A percentile compares a stretch with the other conserved stretches of the same genome.
Evolutionary conservation across 192 early-diverging fungal genomes (phyloP).

Genomic region (Entomortierella chlamydospora): DNA sequence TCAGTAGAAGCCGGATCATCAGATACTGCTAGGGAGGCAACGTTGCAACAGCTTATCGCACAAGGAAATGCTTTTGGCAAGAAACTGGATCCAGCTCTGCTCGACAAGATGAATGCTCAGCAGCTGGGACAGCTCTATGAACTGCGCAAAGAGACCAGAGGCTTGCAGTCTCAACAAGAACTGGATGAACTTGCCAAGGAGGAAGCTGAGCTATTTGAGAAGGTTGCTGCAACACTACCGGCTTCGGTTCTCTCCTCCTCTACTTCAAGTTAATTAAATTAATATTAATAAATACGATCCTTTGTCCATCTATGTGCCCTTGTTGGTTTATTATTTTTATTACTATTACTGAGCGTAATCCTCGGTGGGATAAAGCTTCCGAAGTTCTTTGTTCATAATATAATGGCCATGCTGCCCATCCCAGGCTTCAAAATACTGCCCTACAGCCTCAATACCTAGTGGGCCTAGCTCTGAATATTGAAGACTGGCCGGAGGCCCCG

Average conservation of each 20-base stretch:
- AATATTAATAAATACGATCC: background rate
- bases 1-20: constrained; percentile 6
- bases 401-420: constrained; percentile 39
- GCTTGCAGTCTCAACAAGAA: constrained; percentile 26
- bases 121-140: constrained; percentile 69
- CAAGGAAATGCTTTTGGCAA: constrained; percentile 43
- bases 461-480: constrained; percentile 36
- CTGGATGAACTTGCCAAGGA: constrained; percentile 37
- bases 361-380: constrained; percentile 43
- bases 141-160: constrained; percentile 61
- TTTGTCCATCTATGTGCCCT: too few species aligned
- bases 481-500: background rate
- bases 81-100: constrained; percentile 48
- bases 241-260: constrained; percentile 1
- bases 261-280: constrained; percentile 6
- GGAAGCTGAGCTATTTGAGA: constrained; percentile 39
- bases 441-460: constrained; percentile 31
- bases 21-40: constrained; percentile 8
- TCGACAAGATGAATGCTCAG: constrained; percentile 69
- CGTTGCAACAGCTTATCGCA: constrained; percentile 32
- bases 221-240: constrained; percentile 26
- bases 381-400: constrained; percentile 49
- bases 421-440: constrained; percentile 48
- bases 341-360: constrained; percentile 10
- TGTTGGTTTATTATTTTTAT: background rate